Evolutionary conservation across 139 green algal species (phyloP), one percentile per base, ranked within the genome.

Genomic region (Chlamydomonas asymmetrica): DNA sequence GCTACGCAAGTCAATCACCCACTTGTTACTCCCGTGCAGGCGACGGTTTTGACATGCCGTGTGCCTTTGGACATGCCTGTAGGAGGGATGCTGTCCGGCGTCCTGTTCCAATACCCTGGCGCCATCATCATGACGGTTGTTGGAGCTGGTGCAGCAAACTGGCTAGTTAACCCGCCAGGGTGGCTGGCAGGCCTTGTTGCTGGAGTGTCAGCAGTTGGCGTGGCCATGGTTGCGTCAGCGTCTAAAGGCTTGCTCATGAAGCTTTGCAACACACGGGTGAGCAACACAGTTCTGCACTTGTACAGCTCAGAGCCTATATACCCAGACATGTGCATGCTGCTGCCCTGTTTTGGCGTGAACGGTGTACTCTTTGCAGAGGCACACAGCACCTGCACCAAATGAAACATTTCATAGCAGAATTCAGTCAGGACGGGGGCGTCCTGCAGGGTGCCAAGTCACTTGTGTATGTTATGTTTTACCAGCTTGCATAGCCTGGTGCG

Each of bases 41-140:
- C n/a, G n/a, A n/a, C n/a, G n/a, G n/a, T n/a, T n/a, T n/a, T n/a
- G n/a, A n/a, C n/a, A n/a, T n/a, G n/a, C n/a, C n/a, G n/a, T n/a
- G n/a, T n/a, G n/a, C n/a, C n/a, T n/a, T n/a, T n/a, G n/a, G n/a
- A n/a, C n/a, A n/a, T n/a, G n/a, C 27, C 63, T 54, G 20, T 82
- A 68, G 90, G 90, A 35, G 90, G 90, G 49, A 78, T 95, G 40
- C 61, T 96, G 31, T 87, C 83, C 23, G 92, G 84, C 18, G 81
- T 89, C 2, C 88, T 98, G 70, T 98, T 98, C 84, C 93, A 97
- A 83, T 93, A 93, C 71, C 94, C 94, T 0, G 94, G 92, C 35
- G 78, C 94, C 7, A 16, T 97, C 71, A 88, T 97, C 38, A 94
- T 96, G 82, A 87, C 89, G 27, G 72, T 89, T 13, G 71, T 95